These are phyloP conservation scores for Theobroma grandiflorum DNA, from an alignment of 441 rosid genomes.

Conservation along the genomic window DNA sequence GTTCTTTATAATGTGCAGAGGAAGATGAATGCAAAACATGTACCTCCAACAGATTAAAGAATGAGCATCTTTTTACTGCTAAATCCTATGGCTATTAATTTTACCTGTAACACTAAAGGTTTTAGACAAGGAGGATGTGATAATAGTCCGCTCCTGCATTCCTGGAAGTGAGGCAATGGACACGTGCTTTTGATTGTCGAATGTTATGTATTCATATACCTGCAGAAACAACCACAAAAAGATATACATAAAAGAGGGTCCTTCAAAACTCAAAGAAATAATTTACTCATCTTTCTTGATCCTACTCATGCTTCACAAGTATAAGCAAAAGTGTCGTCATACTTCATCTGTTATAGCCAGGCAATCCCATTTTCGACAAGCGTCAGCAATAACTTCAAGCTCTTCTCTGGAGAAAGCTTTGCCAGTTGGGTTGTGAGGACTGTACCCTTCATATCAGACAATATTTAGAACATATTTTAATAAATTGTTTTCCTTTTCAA, in stretches of 20 bases:
- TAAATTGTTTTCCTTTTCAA: not conserved
- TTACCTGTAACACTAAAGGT: conserved; percentile 68
- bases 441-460: conserved; percentile 42
- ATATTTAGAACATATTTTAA: conserved; percentile 14
- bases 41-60: conserved; percentile 9
- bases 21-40: not conserved
- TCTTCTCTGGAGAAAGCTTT: conserved; percentile 62
- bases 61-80: not conserved
- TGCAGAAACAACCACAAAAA: conserved; percentile 23
- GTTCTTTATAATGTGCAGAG: not conserved
- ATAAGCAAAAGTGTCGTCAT: conserved; percentile 31
- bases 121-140: conserved; percentile 70
- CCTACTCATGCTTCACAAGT: not conserved
- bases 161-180: conserved; percentile 65
- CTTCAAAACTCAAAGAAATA: conserved; percentile 6
- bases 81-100: not conserved
- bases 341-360: conserved; percentile 72
- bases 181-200: conserved; percentile 50
- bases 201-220: conserved; percentile 69
- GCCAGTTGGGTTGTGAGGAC: conserved; percentile 82
- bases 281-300: not conserved
- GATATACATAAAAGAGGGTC: not conserved
- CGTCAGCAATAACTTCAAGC: conserved; percentile 56
- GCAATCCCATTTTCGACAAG: conserved; percentile 60
- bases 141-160: conserved; percentile 69